Base-by-base conservation (phyloP, 148 eudicot species). In the Arctostaphylos glauca region DNA sequence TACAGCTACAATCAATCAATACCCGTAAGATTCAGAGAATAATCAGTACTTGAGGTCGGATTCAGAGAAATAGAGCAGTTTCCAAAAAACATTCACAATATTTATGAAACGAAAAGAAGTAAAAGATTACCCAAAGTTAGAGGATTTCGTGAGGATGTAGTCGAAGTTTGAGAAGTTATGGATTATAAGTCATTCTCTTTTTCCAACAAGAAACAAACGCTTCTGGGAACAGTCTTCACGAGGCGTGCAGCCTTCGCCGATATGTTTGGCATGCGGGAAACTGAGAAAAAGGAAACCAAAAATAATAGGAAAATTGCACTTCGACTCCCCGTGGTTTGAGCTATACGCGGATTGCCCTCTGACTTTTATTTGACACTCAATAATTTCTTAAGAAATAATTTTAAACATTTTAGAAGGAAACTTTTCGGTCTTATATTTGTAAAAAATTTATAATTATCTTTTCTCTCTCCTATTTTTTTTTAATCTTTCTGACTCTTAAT, bases 121-220 rank as follows among this genome's bases (percentile, higher is more conserved):
- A 12, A 47, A 46, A n/a, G 15, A n/a, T n/a, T 79, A 79, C 81
- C 71, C 21, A 0, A 55, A 79, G 68, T 5, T 2, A n/a, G 31
- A 79, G 55, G 52, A 62, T 31, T 31, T 31, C 38, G 54, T 48
- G 78, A 49, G 38, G 52, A 7, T 5, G 14, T 6, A 12, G 56
- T n/a, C 16, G 16, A 41, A 21, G 70, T 18, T 56, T 54, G 70
- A 23, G 19, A 59, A 59, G 41, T 15, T 12, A n/a, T 59, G 9
- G 54, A 60, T n/a, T 58, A 46, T n/a, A 79, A 46, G 80, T 41
- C 41, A 77, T 56, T 55, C 31, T 77, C 77, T 59, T 16, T 10
- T 41, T 58, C 68, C 81, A 70, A 78, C 81, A 78, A 78, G 68
- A 78, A 58, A 78, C 50, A 70, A 78, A 58, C 67, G 58, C 70